Evolutionary conservation across 2,329 filamentous ascomycete species (phyloP).

Genomic region (Epichloe coenophiala): DNA sequence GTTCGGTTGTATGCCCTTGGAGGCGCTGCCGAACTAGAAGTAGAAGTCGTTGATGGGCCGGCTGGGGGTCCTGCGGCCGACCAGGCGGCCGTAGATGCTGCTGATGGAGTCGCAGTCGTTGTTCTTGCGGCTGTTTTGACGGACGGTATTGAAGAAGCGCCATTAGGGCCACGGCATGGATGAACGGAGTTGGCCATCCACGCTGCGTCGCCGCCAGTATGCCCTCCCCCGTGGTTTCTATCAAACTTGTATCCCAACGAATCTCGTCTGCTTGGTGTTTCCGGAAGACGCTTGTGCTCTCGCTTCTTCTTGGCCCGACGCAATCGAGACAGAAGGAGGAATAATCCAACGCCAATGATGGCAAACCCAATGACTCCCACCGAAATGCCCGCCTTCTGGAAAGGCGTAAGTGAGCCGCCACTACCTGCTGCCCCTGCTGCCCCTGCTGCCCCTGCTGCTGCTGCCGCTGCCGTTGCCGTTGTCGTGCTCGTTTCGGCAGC

Average conservation of each 20-base stretch:
- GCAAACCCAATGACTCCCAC: conserved; percentile 38
- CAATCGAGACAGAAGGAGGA: conserved; percentile 31
- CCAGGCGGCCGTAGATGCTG: neutral
- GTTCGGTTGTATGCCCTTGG: conserved; percentile 13
- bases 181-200: conserved; percentile 15
- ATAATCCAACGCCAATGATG: conserved; percentile 31
- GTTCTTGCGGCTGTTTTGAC: neutral
- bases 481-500: conserved; percentile 3
- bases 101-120: neutral
- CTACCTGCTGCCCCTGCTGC: conserved; percentile 7
- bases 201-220: conserved; percentile 6
- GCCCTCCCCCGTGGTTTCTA: conserved; percentile 10
- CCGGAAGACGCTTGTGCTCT: conserved; percentile 4
- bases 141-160: neutral
- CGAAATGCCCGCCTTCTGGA: conserved; percentile 44
- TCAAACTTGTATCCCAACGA: conserved; percentile 22
- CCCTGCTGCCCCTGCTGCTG: too few relatives aligned
- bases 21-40: conserved; percentile 3
- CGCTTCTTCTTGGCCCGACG: conserved; percentile 27
- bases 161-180: conserved; percentile 10
- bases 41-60: conserved; percentile 1
- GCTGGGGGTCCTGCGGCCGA: neutral
- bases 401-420: conserved; percentile 16
- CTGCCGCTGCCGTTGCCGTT: neutral
- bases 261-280: conserved; percentile 14